Conservation (phyloP, 768 basidiomycete species). For the Xerocomus potaroensis region DNA sequence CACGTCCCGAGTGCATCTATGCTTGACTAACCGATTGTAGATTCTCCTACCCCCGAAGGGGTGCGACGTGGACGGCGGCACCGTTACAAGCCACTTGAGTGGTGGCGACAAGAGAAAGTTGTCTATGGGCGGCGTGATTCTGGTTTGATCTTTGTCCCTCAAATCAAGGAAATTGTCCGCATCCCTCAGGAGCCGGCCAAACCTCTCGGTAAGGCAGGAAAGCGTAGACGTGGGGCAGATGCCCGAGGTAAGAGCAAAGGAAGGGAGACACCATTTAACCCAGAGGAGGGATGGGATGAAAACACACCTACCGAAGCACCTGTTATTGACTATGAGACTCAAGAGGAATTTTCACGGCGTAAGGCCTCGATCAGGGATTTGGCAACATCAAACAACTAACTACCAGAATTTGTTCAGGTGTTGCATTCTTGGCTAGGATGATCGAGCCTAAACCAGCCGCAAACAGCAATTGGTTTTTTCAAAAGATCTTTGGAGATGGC, state of each 20-base stretch:
- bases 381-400: background rate
- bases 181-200: conserved; percentile 46
- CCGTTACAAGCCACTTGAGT: conserved; percentile 73
- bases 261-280: conserved; percentile 34
- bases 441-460: conserved; percentile 56
- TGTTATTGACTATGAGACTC: conserved; percentile 63
- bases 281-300: conserved; percentile 85
- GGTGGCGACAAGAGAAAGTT: conserved; percentile 90
- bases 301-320: conserved; percentile 61
- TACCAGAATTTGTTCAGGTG: conserved; percentile 48
- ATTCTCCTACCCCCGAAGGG: conserved; percentile 35
- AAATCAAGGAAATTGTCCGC: conserved; percentile 62
- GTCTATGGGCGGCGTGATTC: conserved; percentile 68
- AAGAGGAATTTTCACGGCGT: conserved; percentile 68
- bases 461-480: conserved; percentile 74
- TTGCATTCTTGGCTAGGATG: conserved; percentile 73
- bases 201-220: conserved; percentile 43
- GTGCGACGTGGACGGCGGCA: conserved; percentile 69
- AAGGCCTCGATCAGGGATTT: conserved; percentile 31
- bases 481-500: conserved; percentile 89
- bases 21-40: conserved; percentile 16
- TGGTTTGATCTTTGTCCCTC: conserved; percentile 51
- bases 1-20: background rate
- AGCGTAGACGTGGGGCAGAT: conserved; percentile 30
- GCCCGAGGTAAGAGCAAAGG: conserved; percentile 36